Base-by-base conservation (phyloP, 225 moss, liverwort and hornwort genomes). In the Antitrichia curtipendula region DNA sequence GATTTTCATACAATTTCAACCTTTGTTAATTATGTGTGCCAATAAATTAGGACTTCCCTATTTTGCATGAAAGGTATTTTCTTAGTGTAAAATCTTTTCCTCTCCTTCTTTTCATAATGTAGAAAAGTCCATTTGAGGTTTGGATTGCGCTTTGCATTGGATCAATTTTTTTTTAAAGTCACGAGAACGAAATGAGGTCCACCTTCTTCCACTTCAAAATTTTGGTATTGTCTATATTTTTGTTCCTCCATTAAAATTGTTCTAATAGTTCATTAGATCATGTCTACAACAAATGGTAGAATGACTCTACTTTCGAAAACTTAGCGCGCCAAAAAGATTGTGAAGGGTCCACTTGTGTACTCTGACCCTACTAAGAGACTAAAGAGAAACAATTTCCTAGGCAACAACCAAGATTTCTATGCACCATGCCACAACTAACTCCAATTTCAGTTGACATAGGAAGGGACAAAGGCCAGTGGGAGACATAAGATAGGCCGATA, bases 181-280 rank as follows among this genome's bases (percentile, higher is more conserved):
- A 8, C 1, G 0, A 2, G 14, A 70, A 41, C 4, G 6, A 8
- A 70, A 40, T 70, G 40, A 65, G 3, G 11, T 18, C 17, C 1
- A 1, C 10, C 9, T 17, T 10, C 20, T 4, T n/a, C 21, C 6
- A 66, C 14, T 65, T 65, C 9, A 65, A 65, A 65, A 65, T 36
- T 36, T 4, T 2, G 3, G 1, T 14, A 13, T 0, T 20, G 3
- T 66, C 22, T 1, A 0, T 66, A 1, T 3, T 38, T 70, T 3
- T 0, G 0, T 41, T 41, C 69, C 2, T 41, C 0, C 25, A 14
- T 1, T 38, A 2, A 4, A 38, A 4, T 2, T 23, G 3, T 7
- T 68, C 68, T 21, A 36, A 17, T 68, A 23, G 10, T 68, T 68
- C 23, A 13, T 41, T 22, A 56, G 22, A 56, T 9, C 22, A 56